These are phyloP conservation scores for Irpex sp. DNA, from an alignment of 1,284 basidiomycete genomes.

Conservation along the genomic window DNA sequence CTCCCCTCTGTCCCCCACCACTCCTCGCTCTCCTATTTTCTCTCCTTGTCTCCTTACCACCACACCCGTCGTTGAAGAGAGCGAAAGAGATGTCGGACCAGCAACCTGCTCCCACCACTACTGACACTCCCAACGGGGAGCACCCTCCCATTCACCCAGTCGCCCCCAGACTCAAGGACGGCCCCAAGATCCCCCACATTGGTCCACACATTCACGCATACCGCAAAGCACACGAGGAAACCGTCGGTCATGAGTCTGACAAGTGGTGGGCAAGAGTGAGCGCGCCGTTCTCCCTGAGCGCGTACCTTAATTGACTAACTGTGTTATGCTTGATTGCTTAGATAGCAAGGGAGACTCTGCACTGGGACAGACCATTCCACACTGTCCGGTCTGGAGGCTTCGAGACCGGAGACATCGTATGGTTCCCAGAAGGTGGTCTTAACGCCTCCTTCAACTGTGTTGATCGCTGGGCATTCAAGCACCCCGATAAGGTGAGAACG, in stretches of 20 bases:
- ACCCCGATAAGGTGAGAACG: slow-evolving; percentile 76
- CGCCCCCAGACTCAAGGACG: slow-evolving; percentile 61
- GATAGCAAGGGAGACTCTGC: slow-evolving; percentile 77
- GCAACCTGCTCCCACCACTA: background rate
- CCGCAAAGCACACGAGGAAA: slow-evolving; percentile 55
- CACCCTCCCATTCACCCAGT: slow-evolving; percentile 48
- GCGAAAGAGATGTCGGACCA: background rate
- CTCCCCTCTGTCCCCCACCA: background rate
- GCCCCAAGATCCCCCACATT: slow-evolving; percentile 65
- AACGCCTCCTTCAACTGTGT: slow-evolving; percentile 98
- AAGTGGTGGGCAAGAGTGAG: slow-evolving; percentile 86
- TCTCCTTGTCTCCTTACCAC: background rate
- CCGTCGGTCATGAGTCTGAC: slow-evolving; percentile 73
- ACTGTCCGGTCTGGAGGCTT: slow-evolving; percentile 87
- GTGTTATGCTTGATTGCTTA: slow-evolving; percentile 28
- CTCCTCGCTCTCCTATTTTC: background rate
- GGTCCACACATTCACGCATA: slow-evolving; percentile 77
- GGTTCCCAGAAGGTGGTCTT: slow-evolving; percentile 90
- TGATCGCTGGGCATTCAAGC: slow-evolving; percentile 90
- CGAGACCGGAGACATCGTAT: slow-evolving; percentile 84
- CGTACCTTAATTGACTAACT: background rate
- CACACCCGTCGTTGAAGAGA: background rate
- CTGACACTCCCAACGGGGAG: background rate
- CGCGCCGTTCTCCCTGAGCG: background rate
- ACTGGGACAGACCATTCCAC: slow-evolving; percentile 92